These are phyloP conservation scores for Syzygium jambos DNA, from an alignment of 345 rosid species.

Conservation along the genomic window DNA sequence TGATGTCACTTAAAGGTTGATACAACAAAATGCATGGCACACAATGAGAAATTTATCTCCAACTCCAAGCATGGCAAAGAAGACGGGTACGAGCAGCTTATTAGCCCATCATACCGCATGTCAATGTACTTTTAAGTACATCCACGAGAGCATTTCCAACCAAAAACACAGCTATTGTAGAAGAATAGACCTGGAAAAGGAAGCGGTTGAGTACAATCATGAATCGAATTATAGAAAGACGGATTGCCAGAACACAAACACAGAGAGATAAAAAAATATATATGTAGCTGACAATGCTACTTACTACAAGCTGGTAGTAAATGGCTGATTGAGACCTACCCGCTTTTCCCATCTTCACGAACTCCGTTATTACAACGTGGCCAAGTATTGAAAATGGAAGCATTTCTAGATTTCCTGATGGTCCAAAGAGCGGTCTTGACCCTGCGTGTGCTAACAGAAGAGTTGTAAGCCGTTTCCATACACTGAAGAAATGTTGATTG, in stretches of 20 bases:
- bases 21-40: neutral
- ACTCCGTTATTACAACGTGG: conserved; percentile 40
- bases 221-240: neutral
- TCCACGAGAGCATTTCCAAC: conserved; percentile 46
- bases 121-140: conserved; percentile 73
- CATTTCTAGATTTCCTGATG: too few species aligned
- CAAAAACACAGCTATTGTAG: conserved; percentile 21
- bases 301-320: conserved; percentile 58
- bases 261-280: neutral
- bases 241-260: neutral
- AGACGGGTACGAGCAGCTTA: neutral
- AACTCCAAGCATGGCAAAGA: neutral
- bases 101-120: conserved; percentile 37
- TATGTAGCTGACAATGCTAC: conserved; percentile 42
- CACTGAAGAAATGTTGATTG: too few species aligned
- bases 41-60: neutral
- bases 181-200: conserved; percentile 42
- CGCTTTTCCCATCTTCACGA: conserved; percentile 57
- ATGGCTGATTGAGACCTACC: conserved; percentile 68
- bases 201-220: neutral
- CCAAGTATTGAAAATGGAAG: too few species aligned
- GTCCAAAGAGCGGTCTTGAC: too few species aligned
- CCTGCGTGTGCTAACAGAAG: too few species aligned
- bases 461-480: too few species aligned
- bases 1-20: neutral